Percentiles rank a stretch among this genome's conserved stretches.
Evolutionary conservation across 495 filamentous ascomycete species (phyloP).

Genomic region (Bacidia gigantensis): DNA sequence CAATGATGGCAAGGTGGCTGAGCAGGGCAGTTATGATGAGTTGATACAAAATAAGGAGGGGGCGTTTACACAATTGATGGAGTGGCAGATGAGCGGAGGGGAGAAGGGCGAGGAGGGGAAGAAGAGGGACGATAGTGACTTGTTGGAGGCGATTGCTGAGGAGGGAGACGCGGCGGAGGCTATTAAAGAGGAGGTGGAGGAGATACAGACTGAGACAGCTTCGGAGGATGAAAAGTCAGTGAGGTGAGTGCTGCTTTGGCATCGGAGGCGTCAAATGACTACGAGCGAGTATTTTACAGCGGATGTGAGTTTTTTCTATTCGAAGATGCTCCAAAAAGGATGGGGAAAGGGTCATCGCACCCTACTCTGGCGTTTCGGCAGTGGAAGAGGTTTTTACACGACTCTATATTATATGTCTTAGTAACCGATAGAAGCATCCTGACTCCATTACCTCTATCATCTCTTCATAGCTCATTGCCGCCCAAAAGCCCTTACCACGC

Average conservation of each 20-base stretch:
- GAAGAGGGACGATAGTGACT: constrained; percentile 21
- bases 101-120: constrained; percentile 35
- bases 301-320: too few species aligned
- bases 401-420: not conserved
- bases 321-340: not conserved
- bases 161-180: constrained; percentile 9
- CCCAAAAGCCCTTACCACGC: not conserved
- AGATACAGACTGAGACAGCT: not conserved
- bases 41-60: constrained; percentile 58
- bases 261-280: too few species aligned
- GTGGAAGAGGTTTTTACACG: not conserved
- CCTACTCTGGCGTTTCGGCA: not conserved
- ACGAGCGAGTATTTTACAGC: too few species aligned
- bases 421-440: not conserved
- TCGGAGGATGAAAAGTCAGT: constrained; percentile 1
- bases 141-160: constrained; percentile 8
- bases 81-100: constrained; percentile 93
- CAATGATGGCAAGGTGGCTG: constrained; percentile 73
- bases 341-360: not conserved
- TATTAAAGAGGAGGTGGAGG: constrained; percentile 4
- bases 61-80: constrained; percentile 89
- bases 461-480: not conserved
- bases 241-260: too few species aligned
- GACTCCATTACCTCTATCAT: not conserved
- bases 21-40: constrained; percentile 70